phyloP scores from a whole-genome alignment of 495 filamentous ascomycete species.

The Physcia stellaris region DNA sequence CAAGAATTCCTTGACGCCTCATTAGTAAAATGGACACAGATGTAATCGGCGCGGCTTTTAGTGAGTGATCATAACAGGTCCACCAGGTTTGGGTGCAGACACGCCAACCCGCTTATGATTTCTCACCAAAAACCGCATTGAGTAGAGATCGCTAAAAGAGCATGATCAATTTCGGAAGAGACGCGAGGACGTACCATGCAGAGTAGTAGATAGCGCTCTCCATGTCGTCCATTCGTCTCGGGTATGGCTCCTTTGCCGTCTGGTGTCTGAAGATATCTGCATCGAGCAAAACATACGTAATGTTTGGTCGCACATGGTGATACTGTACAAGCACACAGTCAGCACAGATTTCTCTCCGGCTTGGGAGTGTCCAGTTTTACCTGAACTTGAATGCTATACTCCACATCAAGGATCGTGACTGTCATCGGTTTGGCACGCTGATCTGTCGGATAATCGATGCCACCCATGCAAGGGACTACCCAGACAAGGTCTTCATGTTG shows the following conservation, averaged over 20 bases:
- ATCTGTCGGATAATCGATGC: slow-evolving; percentile 34
- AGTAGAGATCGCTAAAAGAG: not conserved
- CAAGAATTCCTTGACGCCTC: slow-evolving; percentile 29
- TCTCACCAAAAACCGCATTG: too few species aligned
- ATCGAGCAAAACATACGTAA: slow-evolving; percentile 35
- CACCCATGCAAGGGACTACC: slow-evolving; percentile 38
- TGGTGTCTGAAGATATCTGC: slow-evolving; percentile 33
- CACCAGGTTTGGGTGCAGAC: too few species aligned
- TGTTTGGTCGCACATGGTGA: slow-evolving; percentile 33
- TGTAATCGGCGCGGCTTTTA: too few species aligned
- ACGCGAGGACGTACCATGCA: slow-evolving; percentile 31
- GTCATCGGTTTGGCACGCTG: slow-evolving; percentile 28
- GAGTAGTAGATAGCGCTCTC: slow-evolving; percentile 50
- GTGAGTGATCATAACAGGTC: too few species aligned
- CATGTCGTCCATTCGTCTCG: slow-evolving; percentile 34
- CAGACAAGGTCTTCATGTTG: slow-evolving; percentile 35
- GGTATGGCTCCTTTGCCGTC: slow-evolving; percentile 31
- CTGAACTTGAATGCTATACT: slow-evolving; percentile 21
- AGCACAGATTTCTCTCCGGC: too few species aligned
- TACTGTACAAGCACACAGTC: too few species aligned
- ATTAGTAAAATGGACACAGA: too few species aligned
- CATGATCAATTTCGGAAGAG: too few species aligned
- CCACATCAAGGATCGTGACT: slow-evolving; percentile 29
- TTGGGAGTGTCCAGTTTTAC: too few species aligned
- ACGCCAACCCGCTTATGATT: too few species aligned